A percentile compares a stretch with the other conserved stretches of the same genome.
Conservation (phyloP, 2,329 filamentous ascomycete genomes). For the Trichoderma endophyticum region DNA sequence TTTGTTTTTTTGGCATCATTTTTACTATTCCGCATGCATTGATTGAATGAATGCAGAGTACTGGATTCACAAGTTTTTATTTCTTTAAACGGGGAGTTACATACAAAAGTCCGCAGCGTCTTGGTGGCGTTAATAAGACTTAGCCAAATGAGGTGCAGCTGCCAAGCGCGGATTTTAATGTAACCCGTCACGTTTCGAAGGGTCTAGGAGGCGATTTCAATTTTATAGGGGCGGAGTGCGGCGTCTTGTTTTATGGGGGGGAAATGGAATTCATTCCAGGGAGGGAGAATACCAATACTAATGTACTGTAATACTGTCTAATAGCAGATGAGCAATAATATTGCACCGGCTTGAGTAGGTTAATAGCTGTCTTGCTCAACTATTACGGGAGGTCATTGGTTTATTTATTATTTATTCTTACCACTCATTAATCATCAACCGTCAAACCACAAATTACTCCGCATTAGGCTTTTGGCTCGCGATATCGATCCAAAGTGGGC, state of each 20-base stretch:
- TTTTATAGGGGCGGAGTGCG: slow-evolving; percentile 13
- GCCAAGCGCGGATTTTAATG: slow-evolving; percentile 15
- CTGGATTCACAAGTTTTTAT: too few species aligned
- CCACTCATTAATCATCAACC: background rate
- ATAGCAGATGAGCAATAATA: background rate
- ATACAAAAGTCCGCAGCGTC: background rate
- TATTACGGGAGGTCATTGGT: background rate
- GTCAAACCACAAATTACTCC: background rate
- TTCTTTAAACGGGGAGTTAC: too few species aligned
- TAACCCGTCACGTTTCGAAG: slow-evolving; percentile 12
- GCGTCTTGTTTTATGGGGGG: background rate
- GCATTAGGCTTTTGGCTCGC: background rate
- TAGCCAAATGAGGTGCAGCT: slow-evolving; percentile 1
- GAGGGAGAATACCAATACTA: background rate
- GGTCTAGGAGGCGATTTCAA: slow-evolving; percentile 2
- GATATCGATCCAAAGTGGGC: background rate
- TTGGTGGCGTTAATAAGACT: background rate
- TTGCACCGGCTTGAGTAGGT: background rate
- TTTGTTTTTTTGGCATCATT: background rate
- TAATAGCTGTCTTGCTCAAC: background rate
- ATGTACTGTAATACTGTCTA: background rate
- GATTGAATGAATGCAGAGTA: too few species aligned
- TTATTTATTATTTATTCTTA: background rate
- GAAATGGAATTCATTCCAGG: background rate
- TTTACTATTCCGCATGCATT: background rate